Conservation (phyloP, 768 basidiomycete genomes). For the Suillus lakei region DNA sequence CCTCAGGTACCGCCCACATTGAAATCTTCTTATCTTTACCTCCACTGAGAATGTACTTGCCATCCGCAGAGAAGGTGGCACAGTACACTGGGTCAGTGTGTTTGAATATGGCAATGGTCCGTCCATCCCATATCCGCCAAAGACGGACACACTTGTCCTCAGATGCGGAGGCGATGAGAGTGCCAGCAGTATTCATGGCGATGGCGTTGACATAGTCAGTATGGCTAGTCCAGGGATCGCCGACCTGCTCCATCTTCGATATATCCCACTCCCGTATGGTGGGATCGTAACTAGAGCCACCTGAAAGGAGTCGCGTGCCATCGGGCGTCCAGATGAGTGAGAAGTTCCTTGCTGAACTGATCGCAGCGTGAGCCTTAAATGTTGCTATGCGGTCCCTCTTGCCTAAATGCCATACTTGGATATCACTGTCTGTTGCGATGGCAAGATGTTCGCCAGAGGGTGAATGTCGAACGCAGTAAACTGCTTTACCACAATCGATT, state of each 20-base stretch:
- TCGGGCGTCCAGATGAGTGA: not conserved
- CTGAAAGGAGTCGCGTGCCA: not conserved
- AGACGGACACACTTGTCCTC: not conserved
- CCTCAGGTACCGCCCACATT: not conserved
- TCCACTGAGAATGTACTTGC: not conserved
- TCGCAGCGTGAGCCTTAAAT: not conserved
- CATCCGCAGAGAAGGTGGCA: not conserved
- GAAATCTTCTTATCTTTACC: not conserved
- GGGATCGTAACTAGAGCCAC: not conserved
- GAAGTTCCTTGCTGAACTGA: too few relatives aligned
- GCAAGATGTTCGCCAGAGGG: not conserved
- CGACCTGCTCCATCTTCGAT: not conserved
- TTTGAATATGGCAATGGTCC: not conserved
- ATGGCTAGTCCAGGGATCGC: not conserved
- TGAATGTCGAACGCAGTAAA: not conserved
- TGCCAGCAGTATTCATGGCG: not conserved
- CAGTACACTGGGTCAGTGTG: not conserved
- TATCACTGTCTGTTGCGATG: not conserved
- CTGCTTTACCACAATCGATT: not conserved
- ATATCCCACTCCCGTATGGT: not conserved
- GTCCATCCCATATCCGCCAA: constrained; percentile 1
- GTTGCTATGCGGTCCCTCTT: not conserved
- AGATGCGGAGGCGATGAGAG: not conserved
- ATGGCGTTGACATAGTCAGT: not conserved
- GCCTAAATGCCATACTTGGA: not conserved